These are phyloP conservation scores for Cadophora sp. DNA, from an alignment of 2,329 filamentous ascomycete genomes.

Conservation along the genomic window DNA sequence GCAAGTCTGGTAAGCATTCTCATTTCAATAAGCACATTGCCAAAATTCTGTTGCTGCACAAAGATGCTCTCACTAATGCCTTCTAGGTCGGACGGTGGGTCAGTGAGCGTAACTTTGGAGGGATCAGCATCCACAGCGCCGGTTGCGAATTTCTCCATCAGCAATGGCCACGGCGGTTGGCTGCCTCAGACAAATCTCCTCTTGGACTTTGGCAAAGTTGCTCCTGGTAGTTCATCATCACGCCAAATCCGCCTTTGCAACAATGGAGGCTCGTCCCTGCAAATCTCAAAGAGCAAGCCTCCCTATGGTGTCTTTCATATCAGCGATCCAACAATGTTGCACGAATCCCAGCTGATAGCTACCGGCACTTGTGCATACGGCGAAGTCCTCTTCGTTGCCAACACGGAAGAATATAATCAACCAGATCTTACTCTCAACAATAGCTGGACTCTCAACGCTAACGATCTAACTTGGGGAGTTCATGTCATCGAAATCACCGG, in stretches of 20 bases:
- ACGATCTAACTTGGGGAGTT: conserved; percentile 48
- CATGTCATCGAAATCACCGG: conserved; percentile 44
- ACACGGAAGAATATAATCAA: conserved; percentile 38
- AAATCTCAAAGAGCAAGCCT: conserved; percentile 45
- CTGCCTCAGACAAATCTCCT: conserved; percentile 32
- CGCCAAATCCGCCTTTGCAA: conserved; percentile 44
- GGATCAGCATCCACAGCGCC: conserved; percentile 42
- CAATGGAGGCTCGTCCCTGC: conserved; percentile 42
- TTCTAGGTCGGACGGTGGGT: conserved; percentile 41
- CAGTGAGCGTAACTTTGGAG: conserved; percentile 39
- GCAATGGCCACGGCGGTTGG: conserved; percentile 45
- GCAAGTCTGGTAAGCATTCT: conserved; percentile 36
- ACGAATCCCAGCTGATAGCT: conserved; percentile 41
- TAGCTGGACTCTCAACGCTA: conserved; percentile 49
- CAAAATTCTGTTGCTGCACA: neutral
- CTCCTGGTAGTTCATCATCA: conserved; percentile 38
- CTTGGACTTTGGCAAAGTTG: conserved; percentile 42
- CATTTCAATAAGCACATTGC: neutral
- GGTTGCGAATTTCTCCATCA: conserved; percentile 44
- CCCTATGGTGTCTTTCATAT: conserved; percentile 39
- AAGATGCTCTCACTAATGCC: neutral
- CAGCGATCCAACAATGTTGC: conserved; percentile 39
- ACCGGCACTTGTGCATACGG: conserved; percentile 42
- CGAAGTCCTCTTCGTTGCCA: conserved; percentile 40
- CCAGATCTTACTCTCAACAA: conserved; percentile 36